Evolutionary conservation across 495 filamentous ascomycete species (phyloP).

Genomic region (Letharia columbiana): DNA sequence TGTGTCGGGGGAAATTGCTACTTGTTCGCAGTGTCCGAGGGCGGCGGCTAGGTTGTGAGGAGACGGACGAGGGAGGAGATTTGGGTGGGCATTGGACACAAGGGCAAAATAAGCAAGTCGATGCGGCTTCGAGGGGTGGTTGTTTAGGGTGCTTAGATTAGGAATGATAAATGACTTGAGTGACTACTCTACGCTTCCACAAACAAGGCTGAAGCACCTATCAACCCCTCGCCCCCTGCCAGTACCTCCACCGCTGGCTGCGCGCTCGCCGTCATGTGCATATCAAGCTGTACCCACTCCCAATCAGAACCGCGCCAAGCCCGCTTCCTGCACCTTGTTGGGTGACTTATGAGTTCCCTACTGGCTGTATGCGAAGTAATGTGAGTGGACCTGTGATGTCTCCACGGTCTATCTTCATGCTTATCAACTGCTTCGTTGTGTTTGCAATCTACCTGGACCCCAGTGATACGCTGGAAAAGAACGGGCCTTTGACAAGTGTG

Average conservation of each 20-base stretch:
- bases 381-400: too few species aligned
- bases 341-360: too few species aligned
- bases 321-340: neutral
- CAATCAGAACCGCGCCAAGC: neutral
- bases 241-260: neutral
- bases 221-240: neutral
- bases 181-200: neutral
- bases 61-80: neutral
- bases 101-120: neutral
- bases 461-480: neutral
- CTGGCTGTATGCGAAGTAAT: neutral
- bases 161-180: neutral
- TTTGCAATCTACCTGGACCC: neutral
- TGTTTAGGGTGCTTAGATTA: neutral
- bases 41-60: neutral
- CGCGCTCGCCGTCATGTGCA: neutral
- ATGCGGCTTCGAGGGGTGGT: neutral
- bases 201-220: neutral
- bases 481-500: neutral
- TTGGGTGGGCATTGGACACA: neutral
- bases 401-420: too few species aligned
- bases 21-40: slow-evolving; percentile 13
- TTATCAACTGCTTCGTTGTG: too few species aligned
- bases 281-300: neutral
- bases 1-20: slow-evolving; percentile 6